phyloP scores from a whole-genome alignment of 2,329 filamentous ascomycete species.

The Phialophora macrospora region DNA sequence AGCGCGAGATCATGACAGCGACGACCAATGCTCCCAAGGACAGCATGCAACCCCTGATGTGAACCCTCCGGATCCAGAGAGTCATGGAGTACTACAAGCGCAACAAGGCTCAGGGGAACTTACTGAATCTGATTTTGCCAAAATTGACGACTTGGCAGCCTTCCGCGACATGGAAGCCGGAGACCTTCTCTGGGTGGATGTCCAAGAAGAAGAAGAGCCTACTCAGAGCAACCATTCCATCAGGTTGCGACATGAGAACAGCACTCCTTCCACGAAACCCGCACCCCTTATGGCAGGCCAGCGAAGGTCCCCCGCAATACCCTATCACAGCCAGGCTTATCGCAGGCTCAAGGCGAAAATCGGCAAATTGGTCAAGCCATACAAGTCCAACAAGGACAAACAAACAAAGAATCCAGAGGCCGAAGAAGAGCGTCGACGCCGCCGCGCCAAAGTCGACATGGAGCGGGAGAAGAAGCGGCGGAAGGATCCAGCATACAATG shows the following conservation, averaged over 20 bases:
- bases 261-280: too few relatives aligned
- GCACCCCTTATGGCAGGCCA: background rate
- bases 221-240: background rate
- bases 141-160: background rate
- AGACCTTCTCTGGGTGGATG: background rate
- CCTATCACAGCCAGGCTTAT: background rate
- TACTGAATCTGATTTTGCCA: background rate
- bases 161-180: background rate
- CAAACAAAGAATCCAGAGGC: background rate
- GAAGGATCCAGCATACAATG: background rate
- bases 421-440: background rate
- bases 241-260: background rate
- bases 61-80: background rate
- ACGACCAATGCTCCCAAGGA: background rate
- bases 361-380: background rate
- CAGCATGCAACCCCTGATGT: background rate
- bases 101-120: background rate
- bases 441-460: background rate
- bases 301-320: background rate
- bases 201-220: background rate
- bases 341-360: background rate
- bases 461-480: background rate
- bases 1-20: background rate
- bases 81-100: background rate
- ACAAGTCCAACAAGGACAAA: background rate